phyloP scores from a whole-genome alignment of 805 yeast species.

The Schizosaccharomyces pombe region DNA sequence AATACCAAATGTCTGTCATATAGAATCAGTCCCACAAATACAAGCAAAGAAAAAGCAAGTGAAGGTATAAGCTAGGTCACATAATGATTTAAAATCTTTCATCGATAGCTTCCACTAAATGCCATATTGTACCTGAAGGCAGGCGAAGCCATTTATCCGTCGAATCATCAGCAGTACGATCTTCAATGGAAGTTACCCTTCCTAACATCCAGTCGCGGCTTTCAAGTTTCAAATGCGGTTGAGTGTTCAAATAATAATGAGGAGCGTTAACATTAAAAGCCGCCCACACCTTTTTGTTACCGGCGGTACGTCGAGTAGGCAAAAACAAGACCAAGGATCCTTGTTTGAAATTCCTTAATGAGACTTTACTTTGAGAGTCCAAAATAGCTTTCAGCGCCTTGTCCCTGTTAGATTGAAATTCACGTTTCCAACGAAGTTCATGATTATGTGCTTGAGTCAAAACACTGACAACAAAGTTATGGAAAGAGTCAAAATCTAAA shows the following conservation, averaged over 20 bases:
- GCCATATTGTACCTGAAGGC: neutral
- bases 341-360: constrained; percentile 26
- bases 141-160: neutral
- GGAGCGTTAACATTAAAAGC: constrained; percentile 81
- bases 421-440: constrained; percentile 1
- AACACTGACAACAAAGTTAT: neutral
- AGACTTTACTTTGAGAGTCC: neutral
- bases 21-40: too few relatives aligned
- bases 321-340: constrained; percentile 68
- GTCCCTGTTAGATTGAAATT: neutral
- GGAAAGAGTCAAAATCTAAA: neutral
- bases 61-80: too few relatives aligned
- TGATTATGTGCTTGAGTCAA: neutral
- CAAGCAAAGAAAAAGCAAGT: too few relatives aligned
- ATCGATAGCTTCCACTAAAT: neutral
- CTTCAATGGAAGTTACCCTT: neutral
- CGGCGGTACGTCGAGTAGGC: constrained; percentile 31
- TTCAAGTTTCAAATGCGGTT: neutral
- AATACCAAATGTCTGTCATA: too few relatives aligned
- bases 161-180: neutral
- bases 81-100: neutral
- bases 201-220: neutral
- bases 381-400: neutral
- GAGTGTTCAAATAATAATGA: constrained; percentile 40
- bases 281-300: constrained; percentile 37